Conservation (phyloP, 1,139 yeast species). For the Scheffersomyces lignicola region DNA sequence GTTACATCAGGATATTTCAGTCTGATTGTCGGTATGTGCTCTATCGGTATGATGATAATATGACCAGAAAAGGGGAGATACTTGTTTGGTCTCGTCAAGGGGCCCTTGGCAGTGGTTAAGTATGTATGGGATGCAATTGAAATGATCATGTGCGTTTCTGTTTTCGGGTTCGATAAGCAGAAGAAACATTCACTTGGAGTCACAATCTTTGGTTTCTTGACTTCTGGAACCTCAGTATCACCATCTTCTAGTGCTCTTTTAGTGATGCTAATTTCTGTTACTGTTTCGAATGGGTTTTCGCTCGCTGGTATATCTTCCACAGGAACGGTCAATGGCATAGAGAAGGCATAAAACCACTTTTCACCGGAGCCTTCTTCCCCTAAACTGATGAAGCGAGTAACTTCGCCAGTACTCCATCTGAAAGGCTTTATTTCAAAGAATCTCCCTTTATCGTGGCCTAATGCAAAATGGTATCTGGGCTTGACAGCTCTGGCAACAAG, state of each 20-base stretch:
- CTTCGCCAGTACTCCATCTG: conserved; percentile 43
- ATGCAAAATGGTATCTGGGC: conserved; percentile 69
- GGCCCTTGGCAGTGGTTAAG: conserved; percentile 85
- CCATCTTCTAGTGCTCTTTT: conserved; percentile 15
- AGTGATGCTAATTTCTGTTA: conserved; percentile 7
- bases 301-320: conserved; percentile 18
- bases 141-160: conserved; percentile 78
- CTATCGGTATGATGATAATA: conserved; percentile 78
- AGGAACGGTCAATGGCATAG: conserved; percentile 21
- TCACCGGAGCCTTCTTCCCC: conserved; percentile 55
- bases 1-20: conserved; percentile 14
- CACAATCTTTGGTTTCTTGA: conserved; percentile 36
- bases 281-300: conserved; percentile 39
- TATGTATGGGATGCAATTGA: conserved; percentile 70
- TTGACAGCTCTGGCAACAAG: conserved; percentile 38
- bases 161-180: conserved; percentile 77
- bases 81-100: conserved; percentile 55
- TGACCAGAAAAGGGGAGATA: conserved; percentile 70
- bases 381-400: conserved; percentile 65
- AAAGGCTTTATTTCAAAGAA: conserved; percentile 62
- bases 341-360: conserved; percentile 79
- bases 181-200: conserved; percentile 71
- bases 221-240: conserved; percentile 10
- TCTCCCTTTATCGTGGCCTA: conserved; percentile 48
- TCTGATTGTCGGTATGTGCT: conserved; percentile 58